Evolutionary conservation across 164 flowering plant species (phyloP).

Genomic region (Tetrastigma voinierianum): DNA sequence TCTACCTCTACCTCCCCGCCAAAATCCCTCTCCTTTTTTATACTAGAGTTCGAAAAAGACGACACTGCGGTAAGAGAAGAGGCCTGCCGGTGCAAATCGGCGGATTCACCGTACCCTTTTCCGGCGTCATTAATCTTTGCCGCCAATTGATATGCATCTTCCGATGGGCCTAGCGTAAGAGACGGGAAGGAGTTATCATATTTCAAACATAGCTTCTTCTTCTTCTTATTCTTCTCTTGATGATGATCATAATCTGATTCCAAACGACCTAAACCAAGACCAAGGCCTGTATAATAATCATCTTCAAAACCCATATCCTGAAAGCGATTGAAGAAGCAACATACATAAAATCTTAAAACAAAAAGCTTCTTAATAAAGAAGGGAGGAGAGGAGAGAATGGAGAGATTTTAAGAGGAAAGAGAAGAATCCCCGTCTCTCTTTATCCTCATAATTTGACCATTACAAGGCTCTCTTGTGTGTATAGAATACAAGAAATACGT

Average conservation of each 20-base stretch:
- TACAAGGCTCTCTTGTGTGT: background rate
- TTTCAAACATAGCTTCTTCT: conserved; percentile 8
- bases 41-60: conserved; percentile 24
- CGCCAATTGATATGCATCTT: background rate
- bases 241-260: conserved; percentile 1
- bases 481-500: conserved; percentile 12
- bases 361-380: background rate
- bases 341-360: background rate
- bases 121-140: background rate
- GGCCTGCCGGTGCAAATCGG: conserved; percentile 8
- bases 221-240: conserved; percentile 7
- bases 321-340: background rate
- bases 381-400: background rate
- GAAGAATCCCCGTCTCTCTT: conserved; percentile 17
- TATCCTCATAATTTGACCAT: conserved; percentile 22
- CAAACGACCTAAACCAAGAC: conserved; percentile 10
- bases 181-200: conserved; percentile 19
- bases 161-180: conserved; percentile 21
- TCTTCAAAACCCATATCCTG: conserved; percentile 16
- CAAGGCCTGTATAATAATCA: conserved; percentile 20
- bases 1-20: conserved; percentile 1
- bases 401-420: background rate
- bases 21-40: conserved; percentile 27
- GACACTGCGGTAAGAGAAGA: conserved; percentile 22
- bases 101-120: background rate